phyloP scores from a whole-genome alignment of 306 rosid genomes.

The Medicago ruthenica region DNA sequence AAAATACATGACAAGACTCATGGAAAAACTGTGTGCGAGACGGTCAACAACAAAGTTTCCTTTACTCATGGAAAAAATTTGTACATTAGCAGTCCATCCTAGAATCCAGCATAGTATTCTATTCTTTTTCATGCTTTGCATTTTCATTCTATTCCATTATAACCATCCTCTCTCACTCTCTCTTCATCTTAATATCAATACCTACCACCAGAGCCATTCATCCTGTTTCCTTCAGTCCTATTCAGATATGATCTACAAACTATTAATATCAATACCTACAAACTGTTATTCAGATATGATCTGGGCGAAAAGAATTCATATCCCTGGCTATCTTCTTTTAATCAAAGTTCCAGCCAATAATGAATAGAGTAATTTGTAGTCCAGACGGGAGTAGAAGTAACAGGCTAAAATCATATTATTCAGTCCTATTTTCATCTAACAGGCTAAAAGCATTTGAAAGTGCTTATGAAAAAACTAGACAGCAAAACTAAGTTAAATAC shows the following conservation, averaged over 20 bases:
- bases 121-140: too few species aligned
- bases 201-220: background rate
- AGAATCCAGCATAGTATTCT: too few species aligned
- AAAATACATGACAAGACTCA: too few species aligned
- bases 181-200: background rate
- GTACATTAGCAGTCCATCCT: too few species aligned
- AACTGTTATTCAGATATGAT: background rate
- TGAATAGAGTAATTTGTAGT: background rate
- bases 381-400: background rate
- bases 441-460: too few species aligned
- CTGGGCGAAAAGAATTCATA: background rate
- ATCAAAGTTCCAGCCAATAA: conserved; percentile 3
- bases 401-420: background rate
- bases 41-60: too few species aligned
- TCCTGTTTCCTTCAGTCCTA: background rate
- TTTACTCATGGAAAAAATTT: too few species aligned
- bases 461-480: too few species aligned
- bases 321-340: background rate
- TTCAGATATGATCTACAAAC: background rate
- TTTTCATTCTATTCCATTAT: too few species aligned
- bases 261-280: too few species aligned
- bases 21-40: too few species aligned
- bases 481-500: too few species aligned
- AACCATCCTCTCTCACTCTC: background rate
- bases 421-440: background rate